Evolutionary conservation across 1,139 yeast species (phyloP).

Genomic region (Meyerozyma smithsonii): DNA sequence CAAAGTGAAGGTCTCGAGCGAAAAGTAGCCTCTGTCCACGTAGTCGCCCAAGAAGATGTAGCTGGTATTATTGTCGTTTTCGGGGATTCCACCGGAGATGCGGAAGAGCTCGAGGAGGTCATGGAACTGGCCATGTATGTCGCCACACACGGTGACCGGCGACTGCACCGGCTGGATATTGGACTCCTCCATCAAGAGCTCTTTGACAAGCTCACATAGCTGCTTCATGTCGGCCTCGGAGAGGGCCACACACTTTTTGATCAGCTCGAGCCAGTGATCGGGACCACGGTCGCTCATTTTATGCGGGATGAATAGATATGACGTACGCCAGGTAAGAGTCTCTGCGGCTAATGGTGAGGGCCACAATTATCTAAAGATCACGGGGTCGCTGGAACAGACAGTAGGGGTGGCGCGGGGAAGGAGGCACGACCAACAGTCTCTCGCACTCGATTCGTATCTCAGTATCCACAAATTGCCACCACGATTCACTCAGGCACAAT

Average conservation of each 20-base stretch:
- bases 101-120: conserved; percentile 88
- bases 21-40: conserved; percentile 94
- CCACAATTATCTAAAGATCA: no score
- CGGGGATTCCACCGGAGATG: conserved; percentile 90
- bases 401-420: no score
- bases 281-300: conserved; percentile 76
- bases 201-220: conserved; percentile 74
- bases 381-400: no score
- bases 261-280: conserved; percentile 93
- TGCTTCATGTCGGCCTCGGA: conserved; percentile 95
- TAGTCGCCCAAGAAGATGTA: conserved; percentile 90
- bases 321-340: no score
- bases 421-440: no score
- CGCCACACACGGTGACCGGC: conserved; percentile 99
- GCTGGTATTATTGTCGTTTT: conserved; percentile 42
- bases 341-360: no score
- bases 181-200: conserved; percentile 27
- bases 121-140: conserved; percentile 97
- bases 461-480: no score
- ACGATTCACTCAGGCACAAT: no score
- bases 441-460: no score
- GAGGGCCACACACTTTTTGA: conserved; percentile 81
- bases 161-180: conserved; percentile 95
- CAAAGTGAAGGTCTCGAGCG: conserved; percentile 86
- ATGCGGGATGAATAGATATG: neutral